These are phyloP conservation scores for Meyerozyma sp. DNA, from an alignment of 1,139 yeast species.

Conservation along the genomic window DNA sequence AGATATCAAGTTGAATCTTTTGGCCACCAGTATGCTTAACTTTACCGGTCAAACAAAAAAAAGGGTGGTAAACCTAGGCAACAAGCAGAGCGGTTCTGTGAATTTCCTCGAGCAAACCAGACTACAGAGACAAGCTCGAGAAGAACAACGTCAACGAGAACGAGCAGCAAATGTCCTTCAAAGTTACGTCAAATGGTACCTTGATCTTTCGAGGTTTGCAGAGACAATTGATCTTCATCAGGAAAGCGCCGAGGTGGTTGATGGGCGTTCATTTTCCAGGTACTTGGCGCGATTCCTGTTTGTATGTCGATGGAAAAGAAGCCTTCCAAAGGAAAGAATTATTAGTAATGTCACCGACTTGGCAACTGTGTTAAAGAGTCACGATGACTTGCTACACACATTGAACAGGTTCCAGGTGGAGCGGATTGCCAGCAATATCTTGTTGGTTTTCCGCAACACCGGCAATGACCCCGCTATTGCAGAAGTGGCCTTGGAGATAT, in stretches of 20 bases:
- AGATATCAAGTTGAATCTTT: neutral
- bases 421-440: neutral
- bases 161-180: conserved; percentile 51
- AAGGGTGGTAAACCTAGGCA: conserved; percentile 74
- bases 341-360: neutral
- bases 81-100: conserved; percentile 23
- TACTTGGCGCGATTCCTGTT: conserved; percentile 4
- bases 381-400: neutral
- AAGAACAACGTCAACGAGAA: conserved; percentile 44
- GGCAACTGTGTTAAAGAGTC: neutral
- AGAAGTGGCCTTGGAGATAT: neutral
- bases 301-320: conserved; percentile 10
- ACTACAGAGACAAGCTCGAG: conserved; percentile 62
- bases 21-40: conserved; percentile 34
- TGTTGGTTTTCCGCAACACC: neutral
- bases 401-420: neutral
- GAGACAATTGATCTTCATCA: neutral
- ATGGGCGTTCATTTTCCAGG: neutral
- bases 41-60: conserved; percentile 62
- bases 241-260: neutral
- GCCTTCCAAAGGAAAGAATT: conserved; percentile 2
- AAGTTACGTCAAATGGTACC: conserved; percentile 31
- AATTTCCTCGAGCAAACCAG: conserved; percentile 55
- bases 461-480: neutral
- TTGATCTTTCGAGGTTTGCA: conserved; percentile 19